Percentiles rank a stretch among this genome's conserved stretches.
These are phyloP conservation scores for Aquilaria agallochum DNA, from an alignment of 441 rosid genomes.

Conservation along the genomic window DNA sequence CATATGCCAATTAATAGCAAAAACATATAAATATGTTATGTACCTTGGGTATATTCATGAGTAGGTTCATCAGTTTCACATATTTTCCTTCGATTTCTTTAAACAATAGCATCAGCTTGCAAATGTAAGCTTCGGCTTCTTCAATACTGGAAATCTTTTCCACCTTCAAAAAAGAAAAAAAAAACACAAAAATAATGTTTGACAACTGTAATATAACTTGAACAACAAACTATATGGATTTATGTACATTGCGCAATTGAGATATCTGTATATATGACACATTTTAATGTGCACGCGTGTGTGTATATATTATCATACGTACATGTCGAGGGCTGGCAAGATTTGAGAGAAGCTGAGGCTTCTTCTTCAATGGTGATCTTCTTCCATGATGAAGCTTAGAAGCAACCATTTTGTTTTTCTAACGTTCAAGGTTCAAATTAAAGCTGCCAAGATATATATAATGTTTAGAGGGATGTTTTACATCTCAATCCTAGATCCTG, in stretches of 20 bases:
- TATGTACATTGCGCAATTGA: neutral
- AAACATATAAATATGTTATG: constrained; percentile 20
- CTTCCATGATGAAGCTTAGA: constrained; percentile 29
- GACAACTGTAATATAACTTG: neutral
- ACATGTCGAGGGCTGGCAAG: constrained; percentile 48
- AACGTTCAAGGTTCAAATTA: neutral
- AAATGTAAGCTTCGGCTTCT: constrained; percentile 42
- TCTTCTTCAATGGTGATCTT: constrained; percentile 37
- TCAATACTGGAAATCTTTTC: constrained; percentile 27
- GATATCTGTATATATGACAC: neutral
- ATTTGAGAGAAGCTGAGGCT: constrained; percentile 42
- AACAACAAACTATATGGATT: neutral
- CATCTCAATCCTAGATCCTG: neutral
- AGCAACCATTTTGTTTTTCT: constrained; percentile 34
- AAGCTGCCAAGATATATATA: neutral
- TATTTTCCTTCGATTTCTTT: constrained; percentile 41
- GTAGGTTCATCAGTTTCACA: constrained; percentile 21
- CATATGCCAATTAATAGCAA: too few relatives aligned
- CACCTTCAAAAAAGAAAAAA: constrained; percentile 27
- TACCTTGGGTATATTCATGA: too few relatives aligned
- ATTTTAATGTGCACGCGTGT: neutral
- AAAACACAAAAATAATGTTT: neutral
- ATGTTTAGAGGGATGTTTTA: constrained; percentile 12
- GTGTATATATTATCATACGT: constrained; percentile 10
- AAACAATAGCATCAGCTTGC: constrained; percentile 47